phyloP scores from a whole-genome alignment of 441 rosid genomes.

The Populus hybrid region DNA sequence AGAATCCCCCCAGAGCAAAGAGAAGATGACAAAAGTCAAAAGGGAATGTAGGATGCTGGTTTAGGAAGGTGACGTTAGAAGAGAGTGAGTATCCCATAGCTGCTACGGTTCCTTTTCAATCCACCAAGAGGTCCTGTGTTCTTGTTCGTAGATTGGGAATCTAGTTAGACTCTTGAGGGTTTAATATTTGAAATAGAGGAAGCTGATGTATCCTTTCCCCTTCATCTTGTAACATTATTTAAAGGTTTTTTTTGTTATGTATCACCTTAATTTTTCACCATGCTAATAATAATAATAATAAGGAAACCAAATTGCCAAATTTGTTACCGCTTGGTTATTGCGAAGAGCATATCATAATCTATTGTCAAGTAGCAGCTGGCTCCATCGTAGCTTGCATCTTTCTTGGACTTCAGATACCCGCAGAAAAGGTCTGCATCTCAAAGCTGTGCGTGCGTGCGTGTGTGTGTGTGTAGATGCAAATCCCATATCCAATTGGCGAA shows the following conservation, averaged over 20 bases:
- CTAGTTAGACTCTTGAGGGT: background rate
- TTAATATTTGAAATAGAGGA: background rate
- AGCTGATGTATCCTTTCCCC: background rate
- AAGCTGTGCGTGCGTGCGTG: too few species aligned
- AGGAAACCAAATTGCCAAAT: too few species aligned
- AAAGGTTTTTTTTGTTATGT: background rate
- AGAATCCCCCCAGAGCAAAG: background rate
- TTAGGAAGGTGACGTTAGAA: background rate
- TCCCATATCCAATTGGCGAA: too few species aligned
- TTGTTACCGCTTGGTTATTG: too few species aligned
- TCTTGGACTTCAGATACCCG: too few species aligned
- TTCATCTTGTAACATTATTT: background rate
- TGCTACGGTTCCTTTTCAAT: background rate
- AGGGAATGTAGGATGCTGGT: background rate
- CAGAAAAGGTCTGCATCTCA: too few species aligned
- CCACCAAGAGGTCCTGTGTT: background rate
- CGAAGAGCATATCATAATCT: too few species aligned
- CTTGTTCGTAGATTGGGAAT: background rate
- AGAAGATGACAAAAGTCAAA: background rate
- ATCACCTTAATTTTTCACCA: background rate
- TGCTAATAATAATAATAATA: background rate
- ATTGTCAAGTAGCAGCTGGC: too few species aligned
- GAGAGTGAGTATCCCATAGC: background rate
- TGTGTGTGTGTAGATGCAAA: too few species aligned
- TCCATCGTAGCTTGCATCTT: too few species aligned